These are phyloP conservation scores for Boeremia lycopersici DNA, from an alignment of 2,329 filamentous ascomycete genomes.

Conservation along the genomic window DNA sequence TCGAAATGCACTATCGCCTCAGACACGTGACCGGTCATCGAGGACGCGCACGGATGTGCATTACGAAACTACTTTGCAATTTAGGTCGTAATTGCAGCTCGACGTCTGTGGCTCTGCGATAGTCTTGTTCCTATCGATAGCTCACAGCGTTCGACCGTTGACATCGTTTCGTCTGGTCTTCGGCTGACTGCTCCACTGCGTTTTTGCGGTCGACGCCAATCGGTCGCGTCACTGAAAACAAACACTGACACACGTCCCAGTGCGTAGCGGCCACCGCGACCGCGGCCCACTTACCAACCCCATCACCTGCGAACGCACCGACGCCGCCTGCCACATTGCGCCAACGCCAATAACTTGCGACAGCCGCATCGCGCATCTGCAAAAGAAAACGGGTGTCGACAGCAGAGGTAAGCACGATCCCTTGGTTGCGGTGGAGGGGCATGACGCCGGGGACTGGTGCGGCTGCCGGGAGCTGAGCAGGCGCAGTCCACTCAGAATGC, in stretches of 20 bases:
- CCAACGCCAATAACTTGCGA: constrained; percentile 9
- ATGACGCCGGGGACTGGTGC: constrained; percentile 9
- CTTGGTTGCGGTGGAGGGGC: constrained; percentile 10
- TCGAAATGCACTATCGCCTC: constrained; percentile 12
- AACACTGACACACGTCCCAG: constrained; percentile 15
- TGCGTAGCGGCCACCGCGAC: constrained; percentile 9
- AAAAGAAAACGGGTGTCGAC: background rate
- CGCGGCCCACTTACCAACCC: constrained; percentile 20
- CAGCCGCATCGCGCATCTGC: constrained; percentile 9
- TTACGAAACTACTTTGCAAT: constrained; percentile 10
- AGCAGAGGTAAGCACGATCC: constrained; percentile 13
- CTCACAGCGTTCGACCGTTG: constrained; percentile 16
- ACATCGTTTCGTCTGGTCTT: constrained; percentile 11
- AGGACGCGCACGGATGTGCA: constrained; percentile 17
- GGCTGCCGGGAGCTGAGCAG: constrained; percentile 1
- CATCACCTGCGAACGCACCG: constrained; percentile 19
- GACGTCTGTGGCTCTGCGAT: constrained; percentile 14
- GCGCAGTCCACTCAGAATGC: constrained; percentile 4
- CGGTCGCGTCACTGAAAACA: constrained; percentile 21
- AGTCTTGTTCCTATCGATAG: constrained; percentile 20
- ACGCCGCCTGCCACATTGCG: constrained; percentile 17
- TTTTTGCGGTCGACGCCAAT: constrained; percentile 12
- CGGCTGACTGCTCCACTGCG: background rate
- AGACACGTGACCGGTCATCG: constrained; percentile 13
- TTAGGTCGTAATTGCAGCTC: constrained; percentile 13